Conservation (phyloP, 2,329 filamentous ascomycete genomes). For the Leptographium wingfieldii region DNA sequence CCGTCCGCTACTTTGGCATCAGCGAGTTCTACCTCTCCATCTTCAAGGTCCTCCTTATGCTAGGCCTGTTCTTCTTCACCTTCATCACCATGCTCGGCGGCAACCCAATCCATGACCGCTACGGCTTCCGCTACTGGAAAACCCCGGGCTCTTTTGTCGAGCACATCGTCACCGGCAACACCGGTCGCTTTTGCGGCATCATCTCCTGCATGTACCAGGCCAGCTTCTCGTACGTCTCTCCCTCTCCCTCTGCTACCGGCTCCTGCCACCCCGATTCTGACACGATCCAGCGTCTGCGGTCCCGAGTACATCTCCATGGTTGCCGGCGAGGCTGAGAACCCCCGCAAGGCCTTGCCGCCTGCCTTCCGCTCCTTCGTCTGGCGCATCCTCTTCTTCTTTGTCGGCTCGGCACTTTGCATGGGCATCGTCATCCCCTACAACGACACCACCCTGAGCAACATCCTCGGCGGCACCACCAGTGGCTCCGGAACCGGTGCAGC, state of each 20-base stretch:
- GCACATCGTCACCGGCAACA: slow-evolving; percentile 34
- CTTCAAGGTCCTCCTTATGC: slow-evolving; percentile 24
- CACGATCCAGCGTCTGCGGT: slow-evolving; percentile 35
- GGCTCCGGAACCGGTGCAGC: slow-evolving; percentile 41
- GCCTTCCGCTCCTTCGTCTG: slow-evolving; percentile 57
- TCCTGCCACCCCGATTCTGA: background rate
- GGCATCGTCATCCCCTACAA: slow-evolving; percentile 51
- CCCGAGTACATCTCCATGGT: slow-evolving; percentile 46
- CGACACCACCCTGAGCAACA: slow-evolving; percentile 38
- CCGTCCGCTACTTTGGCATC: slow-evolving; percentile 29
- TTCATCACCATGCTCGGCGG: slow-evolving; percentile 31
- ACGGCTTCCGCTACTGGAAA: slow-evolving; percentile 22
- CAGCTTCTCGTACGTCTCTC: slow-evolving; percentile 31
- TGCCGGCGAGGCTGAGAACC: slow-evolving; percentile 41
- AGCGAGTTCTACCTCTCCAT: slow-evolving; percentile 32
- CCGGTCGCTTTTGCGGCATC: slow-evolving; percentile 51
- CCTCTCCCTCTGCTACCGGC: background rate
- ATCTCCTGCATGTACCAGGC: slow-evolving; percentile 48
- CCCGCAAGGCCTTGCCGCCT: slow-evolving; percentile 43
- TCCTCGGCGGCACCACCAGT: slow-evolving; percentile 32
- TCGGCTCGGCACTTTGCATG: slow-evolving; percentile 49
- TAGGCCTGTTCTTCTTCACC: slow-evolving; percentile 23
- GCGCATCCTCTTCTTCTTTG: slow-evolving; percentile 53
- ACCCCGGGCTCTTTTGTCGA: slow-evolving; percentile 41
- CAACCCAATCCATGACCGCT: slow-evolving; percentile 25